These are phyloP conservation scores for Rhododendron henanense DNA, from an alignment of 148 eudicot species.

Conservation along the genomic window DNA sequence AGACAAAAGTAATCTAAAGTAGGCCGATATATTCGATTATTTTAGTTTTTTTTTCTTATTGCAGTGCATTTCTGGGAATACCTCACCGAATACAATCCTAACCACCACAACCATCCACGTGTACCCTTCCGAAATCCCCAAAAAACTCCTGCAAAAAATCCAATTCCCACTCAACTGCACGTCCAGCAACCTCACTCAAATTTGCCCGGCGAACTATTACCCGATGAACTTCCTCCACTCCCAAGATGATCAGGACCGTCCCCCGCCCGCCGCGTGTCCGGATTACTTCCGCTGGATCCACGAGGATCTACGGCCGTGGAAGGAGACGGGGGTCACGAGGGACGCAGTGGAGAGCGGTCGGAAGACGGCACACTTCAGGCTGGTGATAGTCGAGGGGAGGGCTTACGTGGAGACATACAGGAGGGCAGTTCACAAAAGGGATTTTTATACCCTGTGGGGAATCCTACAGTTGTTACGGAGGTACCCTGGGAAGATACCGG, in stretches of 20 bases:
- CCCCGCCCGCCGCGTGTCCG: constrained; percentile 51
- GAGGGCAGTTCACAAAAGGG: constrained; percentile 62
- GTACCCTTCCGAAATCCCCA: too few relatives aligned
- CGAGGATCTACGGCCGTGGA: constrained; percentile 80
- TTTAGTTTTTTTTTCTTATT: too few relatives aligned
- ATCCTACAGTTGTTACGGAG: constrained; percentile 63
- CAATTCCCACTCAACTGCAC: too few relatives aligned
- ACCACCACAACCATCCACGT: too few relatives aligned
- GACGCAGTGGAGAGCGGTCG: constrained; percentile 55
- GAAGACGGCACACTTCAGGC: constrained; percentile 51
- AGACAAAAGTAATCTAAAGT: too few relatives aligned
- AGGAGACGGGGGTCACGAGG: constrained; percentile 55
- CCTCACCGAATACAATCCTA: too few relatives aligned
- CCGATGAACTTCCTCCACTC: constrained; percentile 30
- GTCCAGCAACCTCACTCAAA: too few relatives aligned
- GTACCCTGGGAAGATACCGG: constrained; percentile 87
- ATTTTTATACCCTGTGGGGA: constrained; percentile 74
- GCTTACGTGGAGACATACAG: constrained; percentile 56
- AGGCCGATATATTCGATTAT: too few relatives aligned
- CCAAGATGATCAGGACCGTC: constrained; percentile 24
- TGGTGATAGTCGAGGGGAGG: constrained; percentile 57
- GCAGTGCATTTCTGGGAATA: too few relatives aligned
- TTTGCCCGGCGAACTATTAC: constrained; percentile 57
- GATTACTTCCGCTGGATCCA: constrained; percentile 79
- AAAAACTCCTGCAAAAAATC: too few relatives aligned